A percentile compares a stretch with the other conserved stretches of the same genome.
These are phyloP conservation scores for Trichoderma oligosporum DNA, from an alignment of 2,329 filamentous ascomycete species.

Conservation along the genomic window DNA sequence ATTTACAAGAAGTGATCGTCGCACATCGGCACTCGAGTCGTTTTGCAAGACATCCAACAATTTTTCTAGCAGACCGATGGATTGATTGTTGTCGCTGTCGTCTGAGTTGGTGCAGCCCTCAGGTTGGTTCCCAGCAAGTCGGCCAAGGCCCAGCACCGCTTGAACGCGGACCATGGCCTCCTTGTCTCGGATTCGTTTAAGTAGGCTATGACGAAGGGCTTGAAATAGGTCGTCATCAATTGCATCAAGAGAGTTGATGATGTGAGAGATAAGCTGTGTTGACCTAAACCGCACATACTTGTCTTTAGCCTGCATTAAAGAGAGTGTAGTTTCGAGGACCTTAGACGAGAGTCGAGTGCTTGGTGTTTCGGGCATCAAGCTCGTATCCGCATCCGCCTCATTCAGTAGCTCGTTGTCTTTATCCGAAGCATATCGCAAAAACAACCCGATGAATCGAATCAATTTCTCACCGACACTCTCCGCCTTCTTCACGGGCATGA, in stretches of 20 bases:
- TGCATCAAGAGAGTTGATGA: slow-evolving; percentile 87
- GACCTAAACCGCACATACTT: slow-evolving; percentile 87
- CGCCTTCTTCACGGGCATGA: slow-evolving; percentile 86
- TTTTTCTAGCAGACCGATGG: slow-evolving; percentile 71
- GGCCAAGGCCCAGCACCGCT: slow-evolving; percentile 83
- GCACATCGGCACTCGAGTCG: slow-evolving; percentile 89
- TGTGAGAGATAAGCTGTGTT: slow-evolving; percentile 84
- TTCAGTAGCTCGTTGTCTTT: slow-evolving; percentile 67
- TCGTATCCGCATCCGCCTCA: slow-evolving; percentile 63
- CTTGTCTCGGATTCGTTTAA: slow-evolving; percentile 88
- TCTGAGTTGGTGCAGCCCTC: slow-evolving; percentile 68
- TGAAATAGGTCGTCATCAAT: slow-evolving; percentile 92
- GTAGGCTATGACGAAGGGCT: slow-evolving; percentile 70
- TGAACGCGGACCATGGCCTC: slow-evolving; percentile 89
- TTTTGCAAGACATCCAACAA: slow-evolving; percentile 87
- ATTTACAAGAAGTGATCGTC: slow-evolving; percentile 82
- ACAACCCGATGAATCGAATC: slow-evolving; percentile 82
- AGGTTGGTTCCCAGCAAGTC: slow-evolving; percentile 73
- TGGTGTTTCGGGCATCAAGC: slow-evolving; percentile 75
- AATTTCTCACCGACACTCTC: slow-evolving; percentile 83
- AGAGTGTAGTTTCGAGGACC: slow-evolving; percentile 69
- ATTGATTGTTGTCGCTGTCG: slow-evolving; percentile 60
- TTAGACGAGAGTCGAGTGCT: slow-evolving; percentile 72
- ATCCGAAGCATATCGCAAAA: slow-evolving; percentile 68
- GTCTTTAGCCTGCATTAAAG: slow-evolving; percentile 80